Conservation (phyloP, 106 monocot species). For the Cymbidium sinense region DNA sequence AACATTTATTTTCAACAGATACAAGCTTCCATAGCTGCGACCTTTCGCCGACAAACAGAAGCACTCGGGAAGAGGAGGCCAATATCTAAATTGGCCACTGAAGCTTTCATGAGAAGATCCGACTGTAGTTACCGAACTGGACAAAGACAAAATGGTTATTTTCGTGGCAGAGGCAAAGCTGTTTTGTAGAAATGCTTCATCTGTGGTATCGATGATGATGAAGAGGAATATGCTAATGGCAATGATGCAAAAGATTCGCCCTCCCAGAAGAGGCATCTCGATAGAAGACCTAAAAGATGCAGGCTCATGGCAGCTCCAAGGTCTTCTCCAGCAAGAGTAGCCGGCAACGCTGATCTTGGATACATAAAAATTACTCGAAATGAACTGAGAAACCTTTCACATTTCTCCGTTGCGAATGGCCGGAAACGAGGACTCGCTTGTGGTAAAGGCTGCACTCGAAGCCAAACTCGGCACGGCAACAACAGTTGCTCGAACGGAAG, state of each 20-base stretch:
- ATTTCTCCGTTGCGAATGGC: slow-evolving; percentile 44
- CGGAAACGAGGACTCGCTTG: slow-evolving; percentile 71
- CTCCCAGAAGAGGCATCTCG: slow-evolving; percentile 68
- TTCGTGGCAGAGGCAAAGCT: slow-evolving; percentile 37
- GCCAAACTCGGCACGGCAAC: slow-evolving; percentile 86
- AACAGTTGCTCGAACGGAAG: slow-evolving; percentile 54
- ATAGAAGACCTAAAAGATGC: slow-evolving; percentile 64
- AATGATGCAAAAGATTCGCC: slow-evolving; percentile 57
- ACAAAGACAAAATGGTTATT: slow-evolving; percentile 21
- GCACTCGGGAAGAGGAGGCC: slow-evolving; percentile 70
- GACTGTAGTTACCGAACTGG: slow-evolving; percentile 13
- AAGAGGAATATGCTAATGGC: slow-evolving; percentile 55
- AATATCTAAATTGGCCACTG: slow-evolving; percentile 31
- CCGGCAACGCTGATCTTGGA: slow-evolving; percentile 25
- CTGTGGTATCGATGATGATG: slow-evolving; percentile 64
- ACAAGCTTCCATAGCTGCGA: slow-evolving; percentile 92
- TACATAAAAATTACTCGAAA: slow-evolving; percentile 38
- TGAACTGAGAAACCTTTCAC: slow-evolving; percentile 26
- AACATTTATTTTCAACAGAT: slow-evolving; percentile 32
- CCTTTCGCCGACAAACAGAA: slow-evolving; percentile 69
- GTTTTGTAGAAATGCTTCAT: slow-evolving; percentile 18
- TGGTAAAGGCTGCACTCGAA: slow-evolving; percentile 86
- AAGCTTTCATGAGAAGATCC: slow-evolving; percentile 40
- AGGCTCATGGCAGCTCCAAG: slow-evolving; percentile 35
- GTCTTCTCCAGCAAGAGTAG: slow-evolving; percentile 41